Evolutionary conservation across 768 basidiomycete species (phyloP), one percentile per base, ranked within the genome.

Genomic region (Boletus fagicola): DNA sequence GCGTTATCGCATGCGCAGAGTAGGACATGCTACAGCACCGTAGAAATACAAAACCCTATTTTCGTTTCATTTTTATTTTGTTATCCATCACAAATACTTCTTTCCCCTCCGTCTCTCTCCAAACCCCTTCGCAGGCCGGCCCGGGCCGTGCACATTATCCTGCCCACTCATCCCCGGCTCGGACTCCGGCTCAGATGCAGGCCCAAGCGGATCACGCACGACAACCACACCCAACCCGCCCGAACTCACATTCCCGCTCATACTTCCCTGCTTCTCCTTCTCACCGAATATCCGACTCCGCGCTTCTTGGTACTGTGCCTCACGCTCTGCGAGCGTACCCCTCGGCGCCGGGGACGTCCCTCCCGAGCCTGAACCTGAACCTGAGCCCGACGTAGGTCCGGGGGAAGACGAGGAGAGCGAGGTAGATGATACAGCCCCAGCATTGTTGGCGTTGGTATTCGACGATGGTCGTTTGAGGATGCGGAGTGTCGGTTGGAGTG

Each of bases 261-360:
- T 3, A 35, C 35, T n/a, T 22, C 51, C 35, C 24, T 6, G 8
- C 43, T 49, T 64, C 4, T 61, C 58, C 28, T 64, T 59, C 18
- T 61, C 62, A 4, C 84, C 83, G 58, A 91, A 92, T 51, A 92
- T 91, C 22, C 90, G 79, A 53, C 86, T 83, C 28, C 90, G 75
- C 3, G 90, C 88, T 20, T 83, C 87, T 54, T 85, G 80, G 68
- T 92, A 92, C 53, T 84, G 80, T 18, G 82, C 85, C 67, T 90
- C 88, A 42, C 88, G 81, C 54, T 88, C 86, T 35, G 83, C 79
- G 4, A 88, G 73, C 10, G 75, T 58, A 12, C 68, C 64, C 42
- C 74, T 57, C 24, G 66, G 61, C 16, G 63, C 57, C 0, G 66
- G 59, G 13, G 66, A 56, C 2, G 69, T 24, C 4, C 15, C 35